Evolutionary conservation across 768 basidiomycete species (phyloP).

Genomic region (Phlebiopsis flavidoalba): DNA sequence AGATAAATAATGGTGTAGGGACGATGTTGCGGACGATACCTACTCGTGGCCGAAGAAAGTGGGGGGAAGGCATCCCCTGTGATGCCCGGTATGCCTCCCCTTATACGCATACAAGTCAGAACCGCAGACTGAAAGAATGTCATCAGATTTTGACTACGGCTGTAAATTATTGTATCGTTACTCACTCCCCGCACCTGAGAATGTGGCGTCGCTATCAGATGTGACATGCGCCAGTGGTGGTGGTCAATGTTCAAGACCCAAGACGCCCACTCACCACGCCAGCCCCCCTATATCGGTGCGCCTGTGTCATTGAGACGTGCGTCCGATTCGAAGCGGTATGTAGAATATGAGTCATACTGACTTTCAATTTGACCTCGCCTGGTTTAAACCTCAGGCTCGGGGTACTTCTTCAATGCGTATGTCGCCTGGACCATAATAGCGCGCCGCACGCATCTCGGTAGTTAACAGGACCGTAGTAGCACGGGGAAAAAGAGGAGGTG

Average conservation of each 20-base stretch:
- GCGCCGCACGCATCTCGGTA: conserved; percentile 38
- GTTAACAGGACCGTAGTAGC: neutral
- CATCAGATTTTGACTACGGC: neutral
- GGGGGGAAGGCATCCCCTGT: conserved; percentile 33
- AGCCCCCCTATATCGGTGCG: no score
- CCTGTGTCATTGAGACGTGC: neutral
- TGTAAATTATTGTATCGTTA: conserved; percentile 8
- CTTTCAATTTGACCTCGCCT: conserved; percentile 42
- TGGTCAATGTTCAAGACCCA: neutral
- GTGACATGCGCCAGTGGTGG: no score
- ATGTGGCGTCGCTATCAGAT: neutral
- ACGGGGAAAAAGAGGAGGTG: neutral
- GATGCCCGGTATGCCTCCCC: conserved; percentile 31
- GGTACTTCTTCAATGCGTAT: conserved; percentile 39
- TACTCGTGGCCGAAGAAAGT: conserved; percentile 44
- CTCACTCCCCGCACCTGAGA: conserved; percentile 6
- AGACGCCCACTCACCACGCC: conserved; percentile 8
- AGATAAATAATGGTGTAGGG: neutral
- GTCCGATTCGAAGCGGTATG: neutral
- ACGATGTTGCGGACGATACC: neutral
- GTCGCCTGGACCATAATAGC: conserved; percentile 39
- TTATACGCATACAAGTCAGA: conserved; percentile 43
- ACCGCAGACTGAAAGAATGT: conserved; percentile 33
- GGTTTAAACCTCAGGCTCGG: conserved; percentile 30
- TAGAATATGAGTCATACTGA: conserved; percentile 11